These are phyloP conservation scores for Solanum gracilifrons DNA, from an alignment of 257 asterid genomes.

Conservation along the genomic window DNA sequence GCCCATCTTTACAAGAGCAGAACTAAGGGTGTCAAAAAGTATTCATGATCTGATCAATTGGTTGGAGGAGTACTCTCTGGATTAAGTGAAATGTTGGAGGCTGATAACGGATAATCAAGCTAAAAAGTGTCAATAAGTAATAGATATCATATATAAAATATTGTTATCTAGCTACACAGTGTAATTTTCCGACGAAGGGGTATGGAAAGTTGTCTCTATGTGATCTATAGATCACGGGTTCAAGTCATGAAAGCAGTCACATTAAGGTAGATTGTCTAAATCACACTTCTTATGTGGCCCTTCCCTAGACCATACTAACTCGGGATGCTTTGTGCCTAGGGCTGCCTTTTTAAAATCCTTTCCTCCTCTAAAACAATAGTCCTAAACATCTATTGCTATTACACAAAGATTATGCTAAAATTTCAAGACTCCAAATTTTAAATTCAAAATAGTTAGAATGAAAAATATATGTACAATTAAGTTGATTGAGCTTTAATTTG, in stretches of 20 bases:
- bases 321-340: neutral
- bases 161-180: too few relatives aligned
- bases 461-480: neutral
- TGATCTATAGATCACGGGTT: too few relatives aligned
- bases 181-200: too few relatives aligned
- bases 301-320: neutral
- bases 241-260: too few relatives aligned
- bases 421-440: neutral
- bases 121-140: too few relatives aligned
- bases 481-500: neutral
- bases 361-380: too few relatives aligned
- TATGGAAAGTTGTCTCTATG: too few relatives aligned
- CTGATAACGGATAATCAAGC: neutral
- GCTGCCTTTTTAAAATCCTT: too few relatives aligned
- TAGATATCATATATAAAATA: too few relatives aligned
- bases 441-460: neutral
- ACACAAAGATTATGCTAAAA: too few relatives aligned
- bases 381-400: too few relatives aligned
- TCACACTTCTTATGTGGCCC: neutral
- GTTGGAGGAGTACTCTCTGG: neutral
- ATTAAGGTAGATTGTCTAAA: too few relatives aligned
- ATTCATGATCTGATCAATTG: neutral
- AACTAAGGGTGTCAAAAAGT: neutral
- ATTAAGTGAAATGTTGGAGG: neutral
- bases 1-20: neutral